These are phyloP conservation scores for Capsicum rhomboideum DNA, from an alignment of 257 asterid genomes.

Conservation along the genomic window DNA sequence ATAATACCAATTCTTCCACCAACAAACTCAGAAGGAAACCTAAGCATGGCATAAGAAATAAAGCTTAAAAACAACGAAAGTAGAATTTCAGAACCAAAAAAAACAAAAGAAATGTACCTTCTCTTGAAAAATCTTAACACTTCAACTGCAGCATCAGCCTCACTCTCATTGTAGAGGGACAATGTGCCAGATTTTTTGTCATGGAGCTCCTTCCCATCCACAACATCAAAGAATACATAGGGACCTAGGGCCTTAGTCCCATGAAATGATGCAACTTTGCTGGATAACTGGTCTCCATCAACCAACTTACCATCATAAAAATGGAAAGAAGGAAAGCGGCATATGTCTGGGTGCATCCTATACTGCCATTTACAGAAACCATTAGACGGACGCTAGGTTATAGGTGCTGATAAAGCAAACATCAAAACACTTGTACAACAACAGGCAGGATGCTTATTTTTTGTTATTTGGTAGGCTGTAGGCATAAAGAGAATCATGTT, in stretches of 20 bases:
- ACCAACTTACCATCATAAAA: constrained; percentile 91
- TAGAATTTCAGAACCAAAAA: neutral
- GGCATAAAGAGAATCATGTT: neutral
- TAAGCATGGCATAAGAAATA: constrained; percentile 26
- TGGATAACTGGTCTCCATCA: constrained; percentile 59
- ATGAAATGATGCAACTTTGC: constrained; percentile 73
- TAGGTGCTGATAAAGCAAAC: constrained; percentile 2
- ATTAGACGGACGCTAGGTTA: constrained; percentile 3
- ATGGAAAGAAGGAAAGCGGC: constrained; percentile 83
- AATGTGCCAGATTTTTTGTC: constrained; percentile 62
- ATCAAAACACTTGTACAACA: neutral
- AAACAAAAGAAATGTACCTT: constrained; percentile 41
- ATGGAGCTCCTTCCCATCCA: constrained; percentile 84
- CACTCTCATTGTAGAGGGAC: constrained; percentile 76
- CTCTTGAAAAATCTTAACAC: constrained; percentile 51
- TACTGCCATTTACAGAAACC: constrained; percentile 50
- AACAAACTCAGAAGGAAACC: constrained; percentile 71
- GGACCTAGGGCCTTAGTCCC: constrained; percentile 80
- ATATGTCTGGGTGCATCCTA: constrained; percentile 98
- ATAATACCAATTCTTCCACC: constrained; percentile 82
- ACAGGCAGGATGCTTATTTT: neutral
- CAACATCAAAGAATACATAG: constrained; percentile 74
- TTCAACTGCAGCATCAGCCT: constrained; percentile 95
- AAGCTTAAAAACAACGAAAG: constrained; percentile 1
- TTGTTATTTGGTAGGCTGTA: neutral